Base-by-base conservation (phyloP, 1,284 basidiomycete genomes). In the Sporisorium iseilematis-ciliati region DNA sequence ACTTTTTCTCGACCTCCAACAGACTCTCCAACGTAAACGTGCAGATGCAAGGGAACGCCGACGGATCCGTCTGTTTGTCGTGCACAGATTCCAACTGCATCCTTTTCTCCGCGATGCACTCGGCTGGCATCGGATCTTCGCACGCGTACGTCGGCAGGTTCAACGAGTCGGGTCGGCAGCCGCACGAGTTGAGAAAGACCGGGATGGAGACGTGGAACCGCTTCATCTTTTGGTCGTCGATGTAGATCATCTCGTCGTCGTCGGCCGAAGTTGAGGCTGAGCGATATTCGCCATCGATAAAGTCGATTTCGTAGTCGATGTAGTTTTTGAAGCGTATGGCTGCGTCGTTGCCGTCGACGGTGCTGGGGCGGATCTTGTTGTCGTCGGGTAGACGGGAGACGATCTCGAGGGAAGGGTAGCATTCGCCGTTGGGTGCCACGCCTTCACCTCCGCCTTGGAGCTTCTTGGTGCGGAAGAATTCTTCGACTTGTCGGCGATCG, bases 271-370 rank as follows among this genome's bases (percentile, higher is more conserved):
- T 7, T 12, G 43, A 4, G 2, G 35, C 14, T 16, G 25, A 11
- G n/a, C 52, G 52, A 12, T n/a, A 46, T 31, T 67, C 56, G 11
- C 70, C 70, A 38, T 73, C 70, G 57, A 73, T 67, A 48, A 63
- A 73, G 54, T 73, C 70, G 29, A 73, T 58, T 46, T 73, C 65
- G 51, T 64, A 67, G n/a, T 64, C 51, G 50, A 73, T 57, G 38
- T 23, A 57, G 57, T 63, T 67, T 11, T 21, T 49, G 57, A 73
- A 64, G 5, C 65, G 64, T 20, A 73, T 60, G 20, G 56, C 64
- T 14, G 70, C 70, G 31, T 73, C 60, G 54, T 67, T 73, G 23
- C 60, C 60, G 18, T 55, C 59, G 11, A 64, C 70, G 1, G 70
- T 67, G 29, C 43, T 51, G 0, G 70, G 65, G 43, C 70, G 70